These are phyloP conservation scores for Sclerotinia glacialis DNA, from an alignment of 2,329 filamentous ascomycete genomes.

Conservation along the genomic window DNA sequence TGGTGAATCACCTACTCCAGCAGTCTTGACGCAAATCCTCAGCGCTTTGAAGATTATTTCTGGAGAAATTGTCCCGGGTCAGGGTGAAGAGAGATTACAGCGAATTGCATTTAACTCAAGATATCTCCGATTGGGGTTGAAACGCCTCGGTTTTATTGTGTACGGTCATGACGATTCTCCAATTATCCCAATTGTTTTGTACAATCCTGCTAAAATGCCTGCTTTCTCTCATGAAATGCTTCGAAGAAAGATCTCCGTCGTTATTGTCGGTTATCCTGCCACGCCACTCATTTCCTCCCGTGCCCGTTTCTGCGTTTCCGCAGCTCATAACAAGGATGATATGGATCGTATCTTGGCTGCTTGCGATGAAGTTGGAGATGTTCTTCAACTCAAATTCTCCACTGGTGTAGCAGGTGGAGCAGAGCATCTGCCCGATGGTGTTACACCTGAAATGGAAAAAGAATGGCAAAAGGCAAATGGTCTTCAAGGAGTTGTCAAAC, in stretches of 20 bases:
- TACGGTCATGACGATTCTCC: conserved; percentile 98
- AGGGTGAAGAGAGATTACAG: conserved; percentile 93
- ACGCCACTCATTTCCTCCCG: conserved; percentile 93
- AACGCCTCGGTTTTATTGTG: conserved; percentile 93
- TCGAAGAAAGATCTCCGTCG: conserved; percentile 93
- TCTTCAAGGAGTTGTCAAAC: conserved; percentile 47
- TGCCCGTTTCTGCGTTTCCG: conserved; percentile 91
- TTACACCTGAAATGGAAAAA: conserved; percentile 68
- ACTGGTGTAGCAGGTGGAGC: conserved; percentile 89
- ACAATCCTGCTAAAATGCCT: conserved; percentile 98
- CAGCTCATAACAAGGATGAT: conserved; percentile 97
- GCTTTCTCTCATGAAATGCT: conserved; percentile 99
- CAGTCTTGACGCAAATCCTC: conserved; percentile 86
- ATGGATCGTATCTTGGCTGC: conserved; percentile 84
- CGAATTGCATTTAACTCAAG: conserved; percentile 97
- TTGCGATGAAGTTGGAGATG: conserved; percentile 88
- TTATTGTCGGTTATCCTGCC: conserved; percentile 94
- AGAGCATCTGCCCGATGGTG: conserved; percentile 68
- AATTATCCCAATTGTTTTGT: conserved; percentile 90
- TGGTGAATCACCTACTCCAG: conserved; percentile 83
- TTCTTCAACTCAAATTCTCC: conserved; percentile 95
- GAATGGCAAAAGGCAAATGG: conserved; percentile 62
- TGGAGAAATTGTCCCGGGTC: conserved; percentile 81
- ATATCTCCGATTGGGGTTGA: conserved; percentile 94
- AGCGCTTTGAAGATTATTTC: conserved; percentile 84